Evolutionary conservation across 208 protist species (phyloP).

Genomic region (Dictyostelium gargantuum): DNA sequence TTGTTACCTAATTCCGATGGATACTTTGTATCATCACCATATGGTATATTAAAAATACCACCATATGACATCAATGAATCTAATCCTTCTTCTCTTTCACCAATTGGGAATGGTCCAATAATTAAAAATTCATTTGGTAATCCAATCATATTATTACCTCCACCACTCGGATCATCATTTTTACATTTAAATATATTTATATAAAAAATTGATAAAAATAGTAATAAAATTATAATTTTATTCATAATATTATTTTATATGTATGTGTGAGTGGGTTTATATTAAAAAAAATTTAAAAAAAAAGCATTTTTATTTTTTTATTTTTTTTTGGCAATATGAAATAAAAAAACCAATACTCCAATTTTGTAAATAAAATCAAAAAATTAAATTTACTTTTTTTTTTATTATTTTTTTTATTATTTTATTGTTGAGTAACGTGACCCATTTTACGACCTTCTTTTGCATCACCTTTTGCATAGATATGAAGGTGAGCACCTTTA

Average conservation of each 20-base stretch:
- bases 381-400: not conserved
- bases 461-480: constrained; percentile 83
- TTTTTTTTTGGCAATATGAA: too few species aligned
- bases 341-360: too few species aligned
- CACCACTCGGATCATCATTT: too few species aligned
- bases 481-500: constrained; percentile 61
- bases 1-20: constrained; percentile 27
- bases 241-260: too few species aligned
- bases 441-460: constrained; percentile 85
- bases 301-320: too few species aligned
- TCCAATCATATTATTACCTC: not conserved
- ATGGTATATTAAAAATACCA: constrained; percentile 18
- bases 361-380: too few species aligned
- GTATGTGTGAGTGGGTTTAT: too few species aligned
- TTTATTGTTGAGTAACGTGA: constrained; percentile 73
- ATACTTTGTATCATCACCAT: not conserved
- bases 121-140: constrained; percentile 10
- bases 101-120: constrained; percentile 48
- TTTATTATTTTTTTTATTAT: not conserved
- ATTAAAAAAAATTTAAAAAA: too few species aligned
- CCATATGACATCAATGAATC: constrained; percentile 40
- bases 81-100: constrained; percentile 19
- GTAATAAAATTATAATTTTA: too few species aligned
- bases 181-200: too few species aligned
- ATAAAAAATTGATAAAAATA: too few species aligned